Base-by-base conservation (phyloP, 768 basidiomycete species). In the Xerocomellus chrysenteron region DNA sequence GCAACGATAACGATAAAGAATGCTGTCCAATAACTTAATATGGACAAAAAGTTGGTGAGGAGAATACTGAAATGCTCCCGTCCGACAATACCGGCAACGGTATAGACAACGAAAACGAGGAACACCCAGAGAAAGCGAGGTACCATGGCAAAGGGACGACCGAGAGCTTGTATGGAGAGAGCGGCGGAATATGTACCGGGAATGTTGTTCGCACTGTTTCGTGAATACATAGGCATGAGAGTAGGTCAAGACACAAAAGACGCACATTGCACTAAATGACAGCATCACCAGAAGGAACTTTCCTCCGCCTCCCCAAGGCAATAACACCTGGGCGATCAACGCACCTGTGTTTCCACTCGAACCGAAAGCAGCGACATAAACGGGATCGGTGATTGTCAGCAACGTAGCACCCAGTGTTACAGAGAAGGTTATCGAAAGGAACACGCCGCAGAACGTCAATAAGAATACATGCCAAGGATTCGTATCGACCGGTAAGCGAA, bases 401-500 rank as follows among this genome's bases (percentile, higher is more conserved):
- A 81, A 64, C 0, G 70, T 61, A 33, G 76, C 78, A 11, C 77
- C 74, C 7, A 80, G 62, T 16, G 56, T 64, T 8, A 50, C 57
- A 13, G 70, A 70, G 59, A 81, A 81, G 36, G 65, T 64, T 28
- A 76, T 72, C 0, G 82, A 82, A 36, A 82, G 75, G 68, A 73
- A 79, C 9, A 83, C 58, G 1, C 82, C 82, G 39, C 77, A 77
- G 65, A 78, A 81, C 0, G 82, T 82, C 45, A 83, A 58, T 12
- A 72, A 30, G 66, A 84, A 83, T 17, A 83, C 73, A 30, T 75
- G 76, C 52, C 67, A 65, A 21, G 75, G 65, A 12, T 74, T 70
- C 4, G 78, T 80, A 50, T 78, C 61, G 2, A 59, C 75, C 0
- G 82, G 82, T 0, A 83, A 67, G 26, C 77, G 73, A 59, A 77